Base-by-base conservation (phyloP, 73 alveolate genomes). In the Paramecium sonneborni region DNA sequence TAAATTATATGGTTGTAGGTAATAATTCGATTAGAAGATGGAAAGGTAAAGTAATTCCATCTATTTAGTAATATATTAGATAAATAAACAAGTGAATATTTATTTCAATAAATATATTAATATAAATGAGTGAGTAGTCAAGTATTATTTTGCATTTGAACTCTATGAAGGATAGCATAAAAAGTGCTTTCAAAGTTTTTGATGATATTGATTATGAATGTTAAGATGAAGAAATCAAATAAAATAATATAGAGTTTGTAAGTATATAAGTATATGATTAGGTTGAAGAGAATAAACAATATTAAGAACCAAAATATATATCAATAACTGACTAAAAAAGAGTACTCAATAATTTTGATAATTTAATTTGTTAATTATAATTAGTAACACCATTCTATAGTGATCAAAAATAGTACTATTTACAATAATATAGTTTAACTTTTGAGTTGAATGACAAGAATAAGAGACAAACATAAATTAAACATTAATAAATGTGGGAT, bases 341-440 rank as follows among this genome's bases (percentile, higher is more conserved):
- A 14, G 57, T 72, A 30, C 57, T 72, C 44, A 41, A 72, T 34
- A 72, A 72, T 72, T 34, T 34, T 23, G 86, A 72, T 72, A 72
- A 72, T 20, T 12, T 72, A 28, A 37, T 28, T 30, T 30, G 57
- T 34, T 41, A 28, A 23, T 37, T 72, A 35, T 41, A 35, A 35
- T 32, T 72, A 32, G 44, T 28, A 12, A 20, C 86, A 28, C 55
- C 32, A 35, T 72, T 35, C 57, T 37, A 72, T 52, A 52, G 68
- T 20, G 86, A 72, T 72, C 62, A 30, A 34, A 72, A 72, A 72
- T 72, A 72, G 86, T 72, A 72, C 68, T 72, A 35, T 35, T 8
- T 34, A 30, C 18, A 32, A 28, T 35, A 5, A 35, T 32, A 15
- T 72, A 72, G 86, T 37, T 38, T 72, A 21, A 28, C 35, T 11